Evolutionary conservation across 352 stramenopile species (phyloP).

Genomic region (Globisporangium apiculatum): DNA sequence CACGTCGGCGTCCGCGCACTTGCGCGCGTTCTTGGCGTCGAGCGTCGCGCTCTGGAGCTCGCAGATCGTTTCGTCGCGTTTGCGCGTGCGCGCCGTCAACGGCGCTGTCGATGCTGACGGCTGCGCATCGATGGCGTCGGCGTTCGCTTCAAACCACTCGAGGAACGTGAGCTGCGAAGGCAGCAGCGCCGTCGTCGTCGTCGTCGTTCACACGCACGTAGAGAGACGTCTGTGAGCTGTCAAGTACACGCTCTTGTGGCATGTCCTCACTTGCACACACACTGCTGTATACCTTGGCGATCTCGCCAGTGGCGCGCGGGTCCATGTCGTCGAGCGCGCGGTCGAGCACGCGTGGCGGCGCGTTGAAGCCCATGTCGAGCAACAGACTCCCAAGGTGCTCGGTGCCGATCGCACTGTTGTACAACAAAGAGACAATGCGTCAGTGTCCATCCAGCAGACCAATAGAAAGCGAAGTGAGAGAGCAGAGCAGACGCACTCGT

Average conservation of each 20-base stretch:
- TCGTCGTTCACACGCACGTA: not conserved
- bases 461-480: not conserved
- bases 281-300: conserved; percentile 27
- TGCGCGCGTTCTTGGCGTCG: conserved; percentile 53
- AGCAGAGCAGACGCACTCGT: conserved; percentile 16
- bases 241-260: not conserved
- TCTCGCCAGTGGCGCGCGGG: conserved; percentile 54
- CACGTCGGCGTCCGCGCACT: conserved; percentile 44
- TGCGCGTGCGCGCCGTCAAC: conserved; percentile 4
- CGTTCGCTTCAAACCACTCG: conserved; percentile 68
- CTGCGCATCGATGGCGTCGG: conserved; percentile 41
- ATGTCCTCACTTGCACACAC: not conserved
- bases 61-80: conserved; percentile 24
- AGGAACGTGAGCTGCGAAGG: conserved; percentile 38
- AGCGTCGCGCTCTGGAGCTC: conserved; percentile 52
- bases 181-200: too few relatives aligned
- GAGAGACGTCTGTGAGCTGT: not conserved
- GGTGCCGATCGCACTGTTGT: conserved; percentile 27
- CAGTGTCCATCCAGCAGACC: not conserved
- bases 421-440: not conserved
- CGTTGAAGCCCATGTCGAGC: conserved; percentile 70
- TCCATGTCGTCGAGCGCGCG: conserved; percentile 64
- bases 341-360: conserved; percentile 38
- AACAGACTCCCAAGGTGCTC: conserved; percentile 52
- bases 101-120: not conserved